Evolutionary conservation across 805 yeast genomes (phyloP).

Genomic region (Kuraishia capsulata): DNA sequence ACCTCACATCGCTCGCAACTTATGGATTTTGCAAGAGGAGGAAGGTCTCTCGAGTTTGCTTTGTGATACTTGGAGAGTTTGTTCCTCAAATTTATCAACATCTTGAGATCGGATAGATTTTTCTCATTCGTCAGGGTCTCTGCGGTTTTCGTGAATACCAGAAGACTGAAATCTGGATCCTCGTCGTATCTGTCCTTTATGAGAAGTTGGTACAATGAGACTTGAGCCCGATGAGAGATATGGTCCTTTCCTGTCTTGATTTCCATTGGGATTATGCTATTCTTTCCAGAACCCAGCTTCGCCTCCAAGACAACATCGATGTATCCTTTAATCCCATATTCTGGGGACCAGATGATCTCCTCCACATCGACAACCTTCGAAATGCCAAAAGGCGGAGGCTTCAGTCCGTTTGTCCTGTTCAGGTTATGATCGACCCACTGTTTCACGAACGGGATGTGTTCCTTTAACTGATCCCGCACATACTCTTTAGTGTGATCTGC

Average conservation of each 20-base stretch:
- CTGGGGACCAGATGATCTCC: constrained; percentile 88
- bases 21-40: constrained; percentile 41
- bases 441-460: constrained; percentile 42
- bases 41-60: constrained; percentile 40
- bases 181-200: constrained; percentile 73
- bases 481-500: constrained; percentile 40
- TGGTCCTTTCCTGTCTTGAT: constrained; percentile 76
- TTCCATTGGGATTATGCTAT: constrained; percentile 69
- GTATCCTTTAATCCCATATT: constrained; percentile 81
- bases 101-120: constrained; percentile 47
- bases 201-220: constrained; percentile 69
- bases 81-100: constrained; percentile 67
- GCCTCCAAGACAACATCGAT: constrained; percentile 83
- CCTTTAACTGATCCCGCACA: constrained; percentile 31
- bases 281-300: constrained; percentile 27
- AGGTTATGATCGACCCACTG: constrained; percentile 44
- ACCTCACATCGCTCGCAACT: constrained; percentile 56
- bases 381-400: constrained; percentile 37
- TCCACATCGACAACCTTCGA: constrained; percentile 73
- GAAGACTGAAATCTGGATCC: constrained; percentile 52
- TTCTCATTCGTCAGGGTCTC: constrained; percentile 42
- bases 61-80: constrained; percentile 50
- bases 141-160: constrained; percentile 64
- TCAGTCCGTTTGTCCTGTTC: constrained; percentile 18
- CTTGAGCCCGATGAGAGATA: constrained; percentile 76